Base-by-base conservation (phyloP, 768 basidiomycete genomes). In the Termitomyces sp. region DNA sequence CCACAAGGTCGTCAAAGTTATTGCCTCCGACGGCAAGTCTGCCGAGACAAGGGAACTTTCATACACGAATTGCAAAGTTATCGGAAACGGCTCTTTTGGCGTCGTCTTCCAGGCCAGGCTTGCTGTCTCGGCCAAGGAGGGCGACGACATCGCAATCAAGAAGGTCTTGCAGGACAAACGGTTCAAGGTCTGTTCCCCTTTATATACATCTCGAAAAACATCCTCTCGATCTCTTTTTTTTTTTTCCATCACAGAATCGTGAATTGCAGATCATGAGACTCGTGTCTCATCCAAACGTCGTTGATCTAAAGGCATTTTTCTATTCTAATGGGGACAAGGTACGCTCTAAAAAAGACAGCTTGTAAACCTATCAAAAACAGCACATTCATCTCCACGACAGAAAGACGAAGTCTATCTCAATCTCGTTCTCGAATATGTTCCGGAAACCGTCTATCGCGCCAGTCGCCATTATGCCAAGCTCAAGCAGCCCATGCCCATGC, bases 371-470 rank as follows among this genome's bases (percentile, higher is more conserved):
- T n/a, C n/a, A n/a, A n/a, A 51, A 45, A 32, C 60, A n/a, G 21
- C 56, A 37, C 19, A n/a, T 52, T 43, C 54, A 52, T 58, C 42
- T 53, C 35, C 43, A 46, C 54, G 45, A 54, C 75, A 97, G 95
- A 98, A 98, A 82, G 97, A 99, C 74, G 97, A 99, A 81, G 94
- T 99, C 53, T 99, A 97, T 78, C 90, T 99, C 68, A 99, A 99
- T 73, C 89, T 99, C 70, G 95, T 99, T 32, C 86, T 97, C 66
- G 97, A 99, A 86, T 99, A 94, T 74, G 95, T 99, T 50, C 97
- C 97, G 40, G 97, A 98, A 78, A 99, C 97, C 16, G 97, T 99
- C 56, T 98, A 98, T 77, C 93, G 96, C 68, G 97, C 96, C 27
- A 96, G 93, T 69, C 88, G 96, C 68, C 96, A 98, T 77, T 99